Conservation (phyloP, 2,329 filamentous ascomycete species). For the Macrophomina tecta region DNA sequence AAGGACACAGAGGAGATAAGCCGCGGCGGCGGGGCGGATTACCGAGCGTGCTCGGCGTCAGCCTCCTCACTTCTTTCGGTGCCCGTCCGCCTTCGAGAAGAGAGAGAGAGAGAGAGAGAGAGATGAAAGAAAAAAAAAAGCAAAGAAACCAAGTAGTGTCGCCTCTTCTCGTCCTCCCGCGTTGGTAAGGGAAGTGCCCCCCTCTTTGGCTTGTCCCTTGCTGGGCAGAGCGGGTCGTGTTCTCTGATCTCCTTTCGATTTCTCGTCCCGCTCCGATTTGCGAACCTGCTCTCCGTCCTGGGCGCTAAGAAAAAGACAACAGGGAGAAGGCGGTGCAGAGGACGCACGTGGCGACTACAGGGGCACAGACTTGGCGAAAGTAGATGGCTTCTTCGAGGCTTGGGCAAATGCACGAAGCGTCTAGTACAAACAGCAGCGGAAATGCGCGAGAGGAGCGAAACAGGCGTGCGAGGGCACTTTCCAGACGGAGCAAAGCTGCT, state of each 20-base stretch:
- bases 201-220: background rate
- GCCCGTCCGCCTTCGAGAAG: background rate
- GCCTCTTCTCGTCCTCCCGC: background rate
- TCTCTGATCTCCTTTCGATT: background rate
- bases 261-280: background rate
- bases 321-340: background rate
- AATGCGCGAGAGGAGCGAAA: background rate
- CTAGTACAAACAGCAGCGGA: too few species aligned
- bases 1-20: background rate
- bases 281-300: background rate
- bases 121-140: too few species aligned
- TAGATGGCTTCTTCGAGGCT: too few species aligned
- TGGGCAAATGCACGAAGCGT: too few species aligned
- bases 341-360: background rate
- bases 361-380: background rate
- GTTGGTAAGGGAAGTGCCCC: background rate
- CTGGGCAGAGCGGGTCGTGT: background rate
- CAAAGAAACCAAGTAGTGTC: background rate
- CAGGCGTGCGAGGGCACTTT: too few species aligned
- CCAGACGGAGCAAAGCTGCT: background rate
- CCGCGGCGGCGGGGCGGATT: background rate
- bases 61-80: background rate
- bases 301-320: background rate
- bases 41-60: background rate
- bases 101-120: too few species aligned